Base-by-base conservation (phyloP, 2,329 filamentous ascomycete genomes). In the Pezicula radicicola region DNA sequence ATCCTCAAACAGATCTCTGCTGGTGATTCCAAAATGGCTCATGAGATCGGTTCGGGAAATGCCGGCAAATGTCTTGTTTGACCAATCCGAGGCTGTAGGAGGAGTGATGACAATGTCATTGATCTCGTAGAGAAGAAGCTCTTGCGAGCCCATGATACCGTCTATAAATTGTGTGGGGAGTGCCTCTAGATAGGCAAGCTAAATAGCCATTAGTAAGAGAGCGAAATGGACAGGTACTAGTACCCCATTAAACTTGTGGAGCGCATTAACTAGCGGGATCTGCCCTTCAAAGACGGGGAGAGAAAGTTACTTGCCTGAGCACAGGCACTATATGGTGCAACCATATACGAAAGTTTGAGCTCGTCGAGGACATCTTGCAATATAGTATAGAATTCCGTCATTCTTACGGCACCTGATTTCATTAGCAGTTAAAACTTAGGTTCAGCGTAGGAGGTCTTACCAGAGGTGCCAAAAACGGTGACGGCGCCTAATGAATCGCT, bases 251-350 rank as follows among this genome's bases (percentile, higher is more conserved):
- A 33, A 33, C 30, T 33, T 3, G 12, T 30, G 30, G 30, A 7
- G 30, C 25, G 25, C 6, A 25, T 25, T 4, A 25, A 33, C 9
- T 33, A 3, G 30, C 10, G 9, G 30, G 7, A 33, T 45, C n/a
- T 15, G 42, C 21, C n/a, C n/a, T 9, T 13, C 25, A 16, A 10
- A 28, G 8, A 30, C 8, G 12, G 27, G 19, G 33, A 12, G 2
- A 30, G 42, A 21, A n/a, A 41, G 39, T 41, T 25, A 68, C 75
- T 66, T 71, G 93, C 89, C 83, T 96, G 91, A 53, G 90, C 89
- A 63, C 88, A 87, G 36, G 92, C 91, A 68, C 88, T 91, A 74
- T 91, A 96, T 1, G 93, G 93, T 12, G 93, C 87, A 42, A 95
- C 88, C 45, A 90, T 76, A 65, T 91, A 96, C 55, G 89, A 81